Evolutionary conservation across 139 green algal genomes (phyloP), one percentile per base, ranked within the genome.

Genomic region (Penium margaritaceum): DNA sequence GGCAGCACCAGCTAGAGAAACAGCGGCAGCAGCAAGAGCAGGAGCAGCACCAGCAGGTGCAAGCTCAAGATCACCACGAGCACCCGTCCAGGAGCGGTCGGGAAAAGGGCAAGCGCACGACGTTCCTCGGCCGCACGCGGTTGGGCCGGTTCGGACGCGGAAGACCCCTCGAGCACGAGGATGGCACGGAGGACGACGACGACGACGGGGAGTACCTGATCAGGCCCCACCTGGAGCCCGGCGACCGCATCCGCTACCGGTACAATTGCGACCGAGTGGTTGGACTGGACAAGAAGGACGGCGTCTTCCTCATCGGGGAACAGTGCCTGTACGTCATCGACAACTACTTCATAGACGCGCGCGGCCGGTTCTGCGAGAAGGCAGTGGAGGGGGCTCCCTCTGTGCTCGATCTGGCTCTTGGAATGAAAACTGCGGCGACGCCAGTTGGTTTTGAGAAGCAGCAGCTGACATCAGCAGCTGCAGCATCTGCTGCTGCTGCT

Each of bases 211-310:
- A 81, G 67, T 72, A 78, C 30, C 38, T 81, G 2, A 70, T 81
- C 38, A 43, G 74, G 33, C 74, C 74, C 15, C 41, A 81, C 66
- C 32, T 81, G 66, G 67, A 62, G 29, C 74, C 74, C 0, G 53
- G 55, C 14, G 74, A 81, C n/a, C 29, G 27, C 3, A 70, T 81
- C 27, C 70, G 39, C 17, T 29, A 35, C 36, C 44, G 47, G 19
- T 76, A 78, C 36, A 81, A 81, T 39, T 81, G 74, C 60, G 74
- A 78, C 24, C 66, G 74, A 14, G 39, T 81, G 35, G 55, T 78
- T 2, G 74, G 74, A 24, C 46, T 81, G 46, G 74, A 81, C 53
- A 81, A 81, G 60, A 21, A 34, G 0, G 74, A 81, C 29, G 74
- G 74, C 35, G 36, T 81, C 5, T 77, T 81, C 9, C 34, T 81